Evolutionary conservation across 495 filamentous ascomycete species (phyloP).

Genomic region (Rhizodiscina lignyota): DNA sequence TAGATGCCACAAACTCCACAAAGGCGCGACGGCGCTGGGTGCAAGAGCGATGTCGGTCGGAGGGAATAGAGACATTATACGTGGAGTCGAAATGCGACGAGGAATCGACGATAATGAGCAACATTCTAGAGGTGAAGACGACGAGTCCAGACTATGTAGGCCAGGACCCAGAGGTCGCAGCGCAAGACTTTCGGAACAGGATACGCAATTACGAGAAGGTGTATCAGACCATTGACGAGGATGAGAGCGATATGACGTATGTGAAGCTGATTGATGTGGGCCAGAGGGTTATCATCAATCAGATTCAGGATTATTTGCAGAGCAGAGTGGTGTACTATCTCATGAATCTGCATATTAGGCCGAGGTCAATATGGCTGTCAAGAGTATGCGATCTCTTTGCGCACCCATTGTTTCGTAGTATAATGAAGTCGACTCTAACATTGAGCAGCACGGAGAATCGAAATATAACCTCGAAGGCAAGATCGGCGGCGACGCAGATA

Average conservation of each 20-base stretch:
- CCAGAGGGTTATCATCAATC: slow-evolving; percentile 88
- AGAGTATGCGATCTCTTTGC: slow-evolving; percentile 39
- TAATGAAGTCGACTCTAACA: too few relatives aligned
- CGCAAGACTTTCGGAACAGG: slow-evolving; percentile 77
- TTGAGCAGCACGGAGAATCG: slow-evolving; percentile 89
- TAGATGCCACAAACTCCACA: slow-evolving; percentile 93
- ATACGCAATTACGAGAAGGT: slow-evolving; percentile 95
- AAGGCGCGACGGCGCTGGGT: slow-evolving; percentile 85
- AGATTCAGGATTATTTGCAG: slow-evolving; percentile 90
- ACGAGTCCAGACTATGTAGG: slow-evolving; percentile 88
- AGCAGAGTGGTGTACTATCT: slow-evolving; percentile 93
- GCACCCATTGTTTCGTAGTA: not conserved
- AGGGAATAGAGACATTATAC: slow-evolving; percentile 78
- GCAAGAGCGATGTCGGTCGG: slow-evolving; percentile 48
- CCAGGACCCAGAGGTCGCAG: slow-evolving; percentile 82
- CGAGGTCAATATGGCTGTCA: slow-evolving; percentile 94
- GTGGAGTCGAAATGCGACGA: slow-evolving; percentile 94
- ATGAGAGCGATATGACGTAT: slow-evolving; percentile 75
- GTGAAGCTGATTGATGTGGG: slow-evolving; percentile 96
- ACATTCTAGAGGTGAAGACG: slow-evolving; percentile 95
- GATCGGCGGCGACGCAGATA: slow-evolving; percentile 79
- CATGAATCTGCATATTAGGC: slow-evolving; percentile 95
- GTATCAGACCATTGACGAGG: slow-evolving; percentile 78
- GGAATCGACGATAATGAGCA: slow-evolving; percentile 87
- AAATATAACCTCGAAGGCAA: slow-evolving; percentile 72